Base-by-base conservation (phyloP, 352 stramenopile species). In the Globisporangium megalacanthum region DNA sequence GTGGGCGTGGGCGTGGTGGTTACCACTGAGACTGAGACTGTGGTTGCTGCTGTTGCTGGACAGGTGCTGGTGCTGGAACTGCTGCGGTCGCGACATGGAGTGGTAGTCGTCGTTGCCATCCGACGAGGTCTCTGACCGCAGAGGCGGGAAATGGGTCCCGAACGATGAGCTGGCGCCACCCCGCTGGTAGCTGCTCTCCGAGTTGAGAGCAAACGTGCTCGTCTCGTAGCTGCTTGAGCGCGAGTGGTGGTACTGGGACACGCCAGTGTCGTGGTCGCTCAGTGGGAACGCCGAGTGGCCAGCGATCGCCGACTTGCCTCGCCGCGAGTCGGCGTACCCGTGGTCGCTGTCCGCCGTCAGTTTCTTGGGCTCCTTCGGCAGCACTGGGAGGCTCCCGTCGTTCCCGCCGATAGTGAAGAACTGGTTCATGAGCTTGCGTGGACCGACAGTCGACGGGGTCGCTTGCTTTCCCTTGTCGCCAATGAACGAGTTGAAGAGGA, bases 351-450 rank as follows among this genome's bases (percentile, higher is more conserved):
- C 73, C 4, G 29, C 39, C 9, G 52, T 50, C 42, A 36, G 19
- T 60, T 68, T 69, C 64, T 77, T 81, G 39, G 58, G 47, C 17
- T 81, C 72, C 54, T 81, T 84, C 31, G 66, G 55, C 29, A 79
- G 55, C 54, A 73, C 62, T 11, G 49, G 35, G 7, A 68, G 42
- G 19, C 64, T 33, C 49, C 70, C 44, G 22, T 69, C 69, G 22
- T 60, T 61, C 5, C 54, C 39, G 25, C 64, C 66, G n/a, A 60
- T 62, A 33, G 69, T 56, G 47, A 79, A 75, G 58, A 75, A 77
- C 41, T 63, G 58, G 10, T 67, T 60, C 62, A 79, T 68, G 44
- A 73, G 52, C 54, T 83, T 83, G 54, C 60, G 72, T n/a, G 63
- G 60, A 6, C 29, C 25, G 9, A 37, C 31, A 29, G 25, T 29